These are phyloP conservation scores for Ophiosphaerella narmari DNA, from an alignment of 2,329 filamentous ascomycete genomes.

Conservation along the genomic window DNA sequence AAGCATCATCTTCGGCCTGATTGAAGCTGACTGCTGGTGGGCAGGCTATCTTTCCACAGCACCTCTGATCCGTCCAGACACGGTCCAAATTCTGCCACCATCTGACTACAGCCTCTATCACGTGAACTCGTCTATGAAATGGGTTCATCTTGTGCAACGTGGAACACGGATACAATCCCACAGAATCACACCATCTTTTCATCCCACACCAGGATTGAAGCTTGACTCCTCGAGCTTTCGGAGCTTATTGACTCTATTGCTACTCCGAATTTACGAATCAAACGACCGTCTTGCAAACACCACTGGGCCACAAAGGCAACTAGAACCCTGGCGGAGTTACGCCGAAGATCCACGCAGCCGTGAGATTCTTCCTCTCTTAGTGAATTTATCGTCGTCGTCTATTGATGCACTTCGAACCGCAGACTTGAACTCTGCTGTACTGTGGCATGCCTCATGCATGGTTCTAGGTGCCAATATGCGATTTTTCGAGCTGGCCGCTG, in stretches of 20 bases:
- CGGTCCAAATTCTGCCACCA: conserved; percentile 53
- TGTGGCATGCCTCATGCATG: conserved; percentile 61
- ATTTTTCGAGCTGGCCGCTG: conserved; percentile 59
- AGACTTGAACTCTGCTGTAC: conserved; percentile 56
- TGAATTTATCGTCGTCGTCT: conserved; percentile 47
- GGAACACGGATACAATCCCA: conserved; percentile 36
- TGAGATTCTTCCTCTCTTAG: conserved; percentile 42
- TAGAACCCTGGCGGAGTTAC: conserved; percentile 50
- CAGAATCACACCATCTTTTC: conserved; percentile 40
- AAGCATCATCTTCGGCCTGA: conserved; percentile 52
- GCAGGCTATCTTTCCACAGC: conserved; percentile 54
- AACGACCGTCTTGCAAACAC: conserved; percentile 39
- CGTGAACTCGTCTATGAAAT: conserved; percentile 44
- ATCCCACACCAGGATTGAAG: conserved; percentile 39
- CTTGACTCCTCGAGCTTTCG: conserved; percentile 37
- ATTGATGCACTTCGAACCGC: conserved; percentile 49
- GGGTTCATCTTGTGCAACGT: conserved; percentile 37
- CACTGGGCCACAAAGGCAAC: conserved; percentile 30
- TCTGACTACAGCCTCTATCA: conserved; percentile 53
- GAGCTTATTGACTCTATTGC: conserved; percentile 37
- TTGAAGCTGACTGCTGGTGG: conserved; percentile 55
- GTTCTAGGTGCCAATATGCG: conserved; percentile 57
- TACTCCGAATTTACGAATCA: conserved; percentile 40
- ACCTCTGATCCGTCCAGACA: conserved; percentile 53
- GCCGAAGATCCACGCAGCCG: conserved; percentile 54